A percentile compares a stretch with the other conserved stretches of the same genome.
Evolutionary conservation across 805 yeast species (phyloP).

Genomic region (Saccharomyces jurei): DNA sequence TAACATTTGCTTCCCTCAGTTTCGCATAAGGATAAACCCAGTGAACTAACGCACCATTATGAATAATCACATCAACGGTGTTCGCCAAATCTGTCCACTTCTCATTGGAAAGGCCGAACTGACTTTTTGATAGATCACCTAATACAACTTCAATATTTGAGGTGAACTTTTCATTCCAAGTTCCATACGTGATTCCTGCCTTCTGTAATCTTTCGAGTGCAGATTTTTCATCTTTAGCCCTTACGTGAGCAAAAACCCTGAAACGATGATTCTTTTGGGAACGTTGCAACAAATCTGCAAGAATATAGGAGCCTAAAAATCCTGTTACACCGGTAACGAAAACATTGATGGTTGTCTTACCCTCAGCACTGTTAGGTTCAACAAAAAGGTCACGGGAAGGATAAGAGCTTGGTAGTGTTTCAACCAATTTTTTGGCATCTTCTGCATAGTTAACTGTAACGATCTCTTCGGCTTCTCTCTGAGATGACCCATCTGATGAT

Average conservation of each 20-base stretch:
- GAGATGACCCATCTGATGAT: slow-evolving; percentile 35
- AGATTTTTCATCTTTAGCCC: slow-evolving; percentile 61
- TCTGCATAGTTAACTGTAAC: slow-evolving; percentile 45
- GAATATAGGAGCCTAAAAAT: slow-evolving; percentile 83
- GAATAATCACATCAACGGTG: slow-evolving; percentile 73
- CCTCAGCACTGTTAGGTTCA: slow-evolving; percentile 19
- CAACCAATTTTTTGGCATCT: slow-evolving; percentile 58
- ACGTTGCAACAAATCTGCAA: slow-evolving; percentile 66
- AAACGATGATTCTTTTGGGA: slow-evolving; percentile 35
- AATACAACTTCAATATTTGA: slow-evolving; percentile 58
- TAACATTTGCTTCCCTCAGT: slow-evolving; percentile 86
- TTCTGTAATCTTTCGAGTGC: slow-evolving; percentile 71
- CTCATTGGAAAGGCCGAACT: slow-evolving; percentile 56
- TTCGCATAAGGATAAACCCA: slow-evolving; percentile 96
- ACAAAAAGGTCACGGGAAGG: slow-evolving; percentile 34
- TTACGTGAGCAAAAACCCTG: slow-evolving; percentile 78
- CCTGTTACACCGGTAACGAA: slow-evolving; percentile 96
- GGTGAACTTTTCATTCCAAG: slow-evolving; percentile 47
- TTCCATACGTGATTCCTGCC: slow-evolving; percentile 75
- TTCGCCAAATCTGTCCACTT: slow-evolving; percentile 53
- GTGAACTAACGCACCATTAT: slow-evolving; percentile 96
- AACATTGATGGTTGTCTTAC: slow-evolving; percentile 40
- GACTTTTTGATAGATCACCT: slow-evolving; percentile 69
- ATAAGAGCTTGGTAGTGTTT: slow-evolving; percentile 37
- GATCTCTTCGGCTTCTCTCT: slow-evolving; percentile 16